Conservation (phyloP, 495 filamentous ascomycete genomes). For the Pseudomonodictys pantanalensis region DNA sequence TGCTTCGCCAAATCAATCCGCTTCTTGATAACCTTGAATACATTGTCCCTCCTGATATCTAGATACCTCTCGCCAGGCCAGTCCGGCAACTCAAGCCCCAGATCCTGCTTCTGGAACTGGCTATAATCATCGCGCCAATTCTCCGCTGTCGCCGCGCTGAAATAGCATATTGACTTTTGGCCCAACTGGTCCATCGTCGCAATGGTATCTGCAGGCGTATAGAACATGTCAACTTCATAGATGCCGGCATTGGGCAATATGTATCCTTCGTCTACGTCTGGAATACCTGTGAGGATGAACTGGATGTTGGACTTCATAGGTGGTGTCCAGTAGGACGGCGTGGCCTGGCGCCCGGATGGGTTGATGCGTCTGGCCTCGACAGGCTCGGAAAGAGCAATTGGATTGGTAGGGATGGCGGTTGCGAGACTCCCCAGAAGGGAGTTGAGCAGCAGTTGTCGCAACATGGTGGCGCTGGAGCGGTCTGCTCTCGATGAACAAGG, state of each 20-base stretch:
- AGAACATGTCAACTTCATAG: conserved; percentile 27
- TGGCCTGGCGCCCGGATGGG: neutral
- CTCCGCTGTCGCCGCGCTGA: conserved; percentile 22
- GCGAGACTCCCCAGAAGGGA: neutral
- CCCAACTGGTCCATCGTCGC: conserved; percentile 19
- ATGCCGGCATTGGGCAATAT: conserved; percentile 17
- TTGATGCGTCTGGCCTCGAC: conserved; percentile 7
- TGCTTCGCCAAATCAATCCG: conserved; percentile 13
- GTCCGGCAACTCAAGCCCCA: conserved; percentile 16
- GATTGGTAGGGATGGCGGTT: conserved; percentile 9
- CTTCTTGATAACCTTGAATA: conserved; percentile 22
- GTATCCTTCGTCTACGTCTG: conserved; percentile 16
- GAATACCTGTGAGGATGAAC: conserved; percentile 22
- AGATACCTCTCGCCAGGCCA: conserved; percentile 21
- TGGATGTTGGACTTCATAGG: conserved; percentile 25
- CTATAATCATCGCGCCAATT: conserved; percentile 25
- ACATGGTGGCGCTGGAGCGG: neutral
- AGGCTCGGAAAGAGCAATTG: conserved; percentile 15
- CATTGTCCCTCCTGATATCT: conserved; percentile 20
- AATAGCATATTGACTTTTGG: conserved; percentile 22
- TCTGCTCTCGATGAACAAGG: neutral
- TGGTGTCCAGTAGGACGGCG: conserved; percentile 25
- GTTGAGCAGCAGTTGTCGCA: neutral
- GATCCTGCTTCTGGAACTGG: conserved; percentile 4
- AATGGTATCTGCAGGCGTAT: conserved; percentile 15